Evolutionary conservation across 495 filamentous ascomycete species (phyloP).

Genomic region (Diplogelasinospora grovesii): DNA sequence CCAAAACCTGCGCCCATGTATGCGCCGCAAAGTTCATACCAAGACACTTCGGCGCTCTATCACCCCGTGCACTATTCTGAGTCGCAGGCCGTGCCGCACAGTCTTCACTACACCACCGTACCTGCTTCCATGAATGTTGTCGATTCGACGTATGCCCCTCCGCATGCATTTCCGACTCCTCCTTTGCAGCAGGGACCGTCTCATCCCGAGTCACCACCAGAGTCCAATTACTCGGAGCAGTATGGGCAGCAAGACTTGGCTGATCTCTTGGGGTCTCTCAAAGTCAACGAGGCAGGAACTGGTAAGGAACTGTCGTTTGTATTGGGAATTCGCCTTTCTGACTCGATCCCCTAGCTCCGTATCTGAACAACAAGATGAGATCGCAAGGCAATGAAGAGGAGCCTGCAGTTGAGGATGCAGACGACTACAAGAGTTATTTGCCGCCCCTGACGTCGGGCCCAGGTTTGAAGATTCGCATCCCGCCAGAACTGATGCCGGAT

Average conservation of each 20-base stretch:
- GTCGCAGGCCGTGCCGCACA: slow-evolving; percentile 34
- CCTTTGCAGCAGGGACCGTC: slow-evolving; percentile 47
- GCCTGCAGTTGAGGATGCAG: slow-evolving; percentile 67
- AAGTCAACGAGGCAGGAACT: slow-evolving; percentile 80
- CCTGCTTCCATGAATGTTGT: slow-evolving; percentile 38
- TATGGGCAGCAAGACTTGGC: slow-evolving; percentile 67
- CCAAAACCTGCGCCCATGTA: slow-evolving; percentile 33
- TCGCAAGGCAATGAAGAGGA: slow-evolving; percentile 56
- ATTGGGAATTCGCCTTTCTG: slow-evolving; percentile 1
- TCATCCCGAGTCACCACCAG: slow-evolving; percentile 38
- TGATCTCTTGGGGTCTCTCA: slow-evolving; percentile 76
- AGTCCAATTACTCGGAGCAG: slow-evolving; percentile 51
- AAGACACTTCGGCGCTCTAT: slow-evolving; percentile 37
- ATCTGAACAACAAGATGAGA: slow-evolving; percentile 69
- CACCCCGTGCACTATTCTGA: slow-evolving; percentile 39
- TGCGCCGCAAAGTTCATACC: slow-evolving; percentile 31
- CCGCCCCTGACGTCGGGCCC: slow-evolving; percentile 60
- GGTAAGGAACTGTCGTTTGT: slow-evolving; percentile 51
- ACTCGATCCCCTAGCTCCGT: slow-evolving; percentile 55
- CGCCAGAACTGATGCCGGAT: slow-evolving; percentile 87
- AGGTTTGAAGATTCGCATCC: slow-evolving; percentile 77
- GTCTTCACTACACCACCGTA: slow-evolving; percentile 44
- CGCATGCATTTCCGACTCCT: slow-evolving; percentile 46
- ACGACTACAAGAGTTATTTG: slow-evolving; percentile 56
- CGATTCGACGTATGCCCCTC: slow-evolving; percentile 43